Conservation (phyloP, 2,329 filamentous ascomycete species). For the Thelonectria blattea region DNA sequence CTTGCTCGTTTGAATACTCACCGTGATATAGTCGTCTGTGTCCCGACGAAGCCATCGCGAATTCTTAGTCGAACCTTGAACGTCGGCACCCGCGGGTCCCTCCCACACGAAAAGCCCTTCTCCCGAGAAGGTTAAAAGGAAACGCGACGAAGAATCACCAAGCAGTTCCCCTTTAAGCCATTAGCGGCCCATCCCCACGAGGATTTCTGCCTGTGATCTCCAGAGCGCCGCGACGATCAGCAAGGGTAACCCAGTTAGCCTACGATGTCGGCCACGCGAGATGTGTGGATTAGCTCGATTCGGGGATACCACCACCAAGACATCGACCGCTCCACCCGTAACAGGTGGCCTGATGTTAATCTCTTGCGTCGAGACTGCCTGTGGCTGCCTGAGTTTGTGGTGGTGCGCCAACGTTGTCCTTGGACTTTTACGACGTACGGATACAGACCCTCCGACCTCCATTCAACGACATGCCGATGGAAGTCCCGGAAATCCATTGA, state of each 20-base stretch:
- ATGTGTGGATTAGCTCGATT: conserved; percentile 41
- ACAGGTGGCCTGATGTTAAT: conserved; percentile 40
- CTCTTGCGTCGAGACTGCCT: conserved; percentile 28
- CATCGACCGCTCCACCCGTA: conserved; percentile 29
- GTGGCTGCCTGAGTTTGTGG: conserved; percentile 22
- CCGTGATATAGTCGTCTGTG: too few relatives aligned
- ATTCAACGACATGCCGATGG: too few relatives aligned
- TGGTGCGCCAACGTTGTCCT: too few relatives aligned
- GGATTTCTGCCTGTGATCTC: conserved; percentile 40
- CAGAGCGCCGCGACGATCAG: conserved; percentile 38
- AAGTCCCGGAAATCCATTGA: too few relatives aligned
- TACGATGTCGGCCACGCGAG: conserved; percentile 40
- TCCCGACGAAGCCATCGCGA: neutral
- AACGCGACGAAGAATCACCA: conserved; percentile 10
- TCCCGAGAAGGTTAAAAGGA: conserved; percentile 5
- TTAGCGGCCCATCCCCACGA: conserved; percentile 31
- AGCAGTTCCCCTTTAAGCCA: conserved; percentile 24
- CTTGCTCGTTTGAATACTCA: too few relatives aligned
- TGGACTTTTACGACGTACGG: too few relatives aligned
- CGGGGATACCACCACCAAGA: conserved; percentile 11
- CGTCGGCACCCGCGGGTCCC: conserved; percentile 1
- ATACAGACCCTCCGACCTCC: too few relatives aligned
- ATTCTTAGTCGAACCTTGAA: neutral
- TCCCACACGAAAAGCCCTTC: conserved; percentile 3
- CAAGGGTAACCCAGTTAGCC: conserved; percentile 33